Evolutionary conservation across 768 basidiomycete genomes (phyloP).

Genomic region (Cubamyces sp.): DNA sequence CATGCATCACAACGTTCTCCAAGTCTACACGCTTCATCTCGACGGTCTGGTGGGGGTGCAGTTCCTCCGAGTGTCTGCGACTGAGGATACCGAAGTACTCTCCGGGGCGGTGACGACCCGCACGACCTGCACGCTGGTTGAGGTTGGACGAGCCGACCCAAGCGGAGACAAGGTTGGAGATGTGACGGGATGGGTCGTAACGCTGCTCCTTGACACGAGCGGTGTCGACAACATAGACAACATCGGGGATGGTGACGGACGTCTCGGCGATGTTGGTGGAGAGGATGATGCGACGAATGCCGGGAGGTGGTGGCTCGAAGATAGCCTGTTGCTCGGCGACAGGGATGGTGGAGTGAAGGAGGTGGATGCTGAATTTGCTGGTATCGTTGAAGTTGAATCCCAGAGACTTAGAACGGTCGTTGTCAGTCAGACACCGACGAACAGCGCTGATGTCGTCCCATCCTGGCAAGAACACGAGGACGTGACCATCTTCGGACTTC

Average conservation of each 20-base stretch:
- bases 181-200: constrained; percentile 87
- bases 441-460: constrained; percentile 88
- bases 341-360: constrained; percentile 89
- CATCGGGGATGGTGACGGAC: constrained; percentile 92
- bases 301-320: constrained; percentile 78
- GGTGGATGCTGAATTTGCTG: constrained; percentile 66
- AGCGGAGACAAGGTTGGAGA: constrained; percentile 86
- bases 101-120: constrained; percentile 88
- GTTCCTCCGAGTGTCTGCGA: constrained; percentile 55
- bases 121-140: constrained; percentile 90
- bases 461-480: constrained; percentile 90
- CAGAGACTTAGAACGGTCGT: constrained; percentile 47
- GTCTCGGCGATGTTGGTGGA: constrained; percentile 97
- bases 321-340: constrained; percentile 87
- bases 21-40: constrained; percentile 94
- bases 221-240: constrained; percentile 92
- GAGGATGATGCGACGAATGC: constrained; percentile 86
- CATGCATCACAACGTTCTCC: constrained; percentile 94
- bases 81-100: constrained; percentile 89
- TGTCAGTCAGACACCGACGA: constrained; percentile 61
- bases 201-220: constrained; percentile 87
- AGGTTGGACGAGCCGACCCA: constrained; percentile 92
- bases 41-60: constrained; percentile 84
- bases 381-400: constrained; percentile 65
- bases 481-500: constrained; percentile 78